Base-by-base conservation (phyloP, 495 filamentous ascomycete species). In the Physcia stellaris region DNA sequence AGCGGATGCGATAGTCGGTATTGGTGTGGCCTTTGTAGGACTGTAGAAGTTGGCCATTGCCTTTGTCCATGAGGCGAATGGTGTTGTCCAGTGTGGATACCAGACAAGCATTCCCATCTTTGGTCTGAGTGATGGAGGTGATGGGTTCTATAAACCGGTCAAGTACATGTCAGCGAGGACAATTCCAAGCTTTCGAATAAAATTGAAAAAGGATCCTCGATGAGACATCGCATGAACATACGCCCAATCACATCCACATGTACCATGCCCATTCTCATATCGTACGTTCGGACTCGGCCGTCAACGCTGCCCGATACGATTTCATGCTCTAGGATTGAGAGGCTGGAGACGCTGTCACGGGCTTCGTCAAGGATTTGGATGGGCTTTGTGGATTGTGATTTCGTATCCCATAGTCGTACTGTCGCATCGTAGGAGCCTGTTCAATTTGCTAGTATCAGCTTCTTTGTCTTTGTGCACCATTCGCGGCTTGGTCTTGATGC, bases 371-470 rank as follows among this genome's bases (percentile, higher is more conserved):
- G 66, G 9, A 77, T 71, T 59, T 93, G 83, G 22, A 94, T 71
- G 0, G 87, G 76, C 51, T 80, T 85, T 39, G 63, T 54, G 10
- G 60, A 57, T 43, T 70, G 64, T 35, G 64, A 66, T 41, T 74
- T 76, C 2, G 60, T 60, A 59, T 98, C 90, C 90, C 90, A 98
- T 12, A 95, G 55, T 40, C 80, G 73, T 21, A 94, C 84, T 12
- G 73, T 87, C 4, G 79, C 75, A 54, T 98, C 87, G 34, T 80
- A 74, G 41, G 80, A 81, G 15, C 81, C 86, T 69, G 32, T 11
- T 15, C 27, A 17, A 28, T n/a, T n/a, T n/a, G n/a, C n/a, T n/a
- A n/a, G n/a, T n/a, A n/a, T n/a, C n/a, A n/a, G n/a, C 31, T 6
- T 15, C 19, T 33, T 15, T 15, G 9, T 9, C 9, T 9, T 28